Evolutionary conservation across 2,329 filamentous ascomycete species (phyloP).

Genomic region (Aspergillus aculeatus): DNA sequence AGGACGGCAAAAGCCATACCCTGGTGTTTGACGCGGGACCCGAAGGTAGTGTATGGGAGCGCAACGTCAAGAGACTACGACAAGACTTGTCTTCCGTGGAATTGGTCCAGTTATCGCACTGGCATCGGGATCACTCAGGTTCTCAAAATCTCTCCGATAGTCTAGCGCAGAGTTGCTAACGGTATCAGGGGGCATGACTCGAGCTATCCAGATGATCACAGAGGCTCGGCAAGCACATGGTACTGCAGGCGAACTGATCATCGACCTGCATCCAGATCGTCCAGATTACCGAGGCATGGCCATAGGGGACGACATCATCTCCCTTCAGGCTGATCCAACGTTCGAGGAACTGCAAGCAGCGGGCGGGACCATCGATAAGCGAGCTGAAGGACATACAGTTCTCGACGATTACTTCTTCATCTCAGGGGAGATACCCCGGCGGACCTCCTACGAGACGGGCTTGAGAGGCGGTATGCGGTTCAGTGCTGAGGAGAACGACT

Average conservation of each 20-base stretch:
- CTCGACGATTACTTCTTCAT: constrained; percentile 53
- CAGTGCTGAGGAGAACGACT: constrained; percentile 39
- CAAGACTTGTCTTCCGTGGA: constrained; percentile 48
- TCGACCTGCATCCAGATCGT: constrained; percentile 55
- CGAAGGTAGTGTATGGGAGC: constrained; percentile 52
- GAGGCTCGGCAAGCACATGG: constrained; percentile 35
- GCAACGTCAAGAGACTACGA: constrained; percentile 48
- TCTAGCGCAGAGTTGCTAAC: background rate
- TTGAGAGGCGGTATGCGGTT: constrained; percentile 48
- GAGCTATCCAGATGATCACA: constrained; percentile 51
- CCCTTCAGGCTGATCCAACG: constrained; percentile 54
- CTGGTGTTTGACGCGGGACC: constrained; percentile 57
- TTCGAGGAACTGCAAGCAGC: constrained; percentile 49
- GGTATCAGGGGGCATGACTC: constrained; percentile 48
- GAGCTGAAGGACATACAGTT: constrained; percentile 44
- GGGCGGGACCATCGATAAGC: constrained; percentile 43
- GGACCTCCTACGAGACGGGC: constrained; percentile 51
- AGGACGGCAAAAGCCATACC: constrained; percentile 45
- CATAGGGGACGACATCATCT: constrained; percentile 43
- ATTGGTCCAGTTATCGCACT: constrained; percentile 52
- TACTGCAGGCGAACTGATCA: constrained; percentile 31
- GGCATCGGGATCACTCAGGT: constrained; percentile 58
- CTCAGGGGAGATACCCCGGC: constrained; percentile 54
- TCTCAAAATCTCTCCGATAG: constrained; percentile 1
- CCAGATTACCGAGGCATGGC: constrained; percentile 53